These are phyloP conservation scores for Erucastrum elatum DNA, from an alignment of 345 rosid species.

Conservation along the genomic window DNA sequence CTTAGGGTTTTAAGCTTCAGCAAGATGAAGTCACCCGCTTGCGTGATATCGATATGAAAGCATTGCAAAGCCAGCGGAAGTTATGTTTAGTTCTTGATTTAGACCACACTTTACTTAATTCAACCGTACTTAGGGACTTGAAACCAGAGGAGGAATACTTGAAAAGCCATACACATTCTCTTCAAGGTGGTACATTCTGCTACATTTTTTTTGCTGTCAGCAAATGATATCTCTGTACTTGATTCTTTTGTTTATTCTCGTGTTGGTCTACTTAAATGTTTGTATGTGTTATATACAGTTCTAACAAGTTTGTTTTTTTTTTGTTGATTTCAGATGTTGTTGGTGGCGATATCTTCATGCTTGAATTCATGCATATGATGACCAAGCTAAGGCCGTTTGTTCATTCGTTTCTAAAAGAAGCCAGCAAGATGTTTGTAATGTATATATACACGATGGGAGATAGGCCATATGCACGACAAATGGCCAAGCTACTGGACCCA, in stretches of 20 bases:
- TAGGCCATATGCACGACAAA: slow-evolving; percentile 71
- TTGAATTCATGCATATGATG: slow-evolving; percentile 79
- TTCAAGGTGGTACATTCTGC: slow-evolving; percentile 55
- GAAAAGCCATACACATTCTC: slow-evolving; percentile 61
- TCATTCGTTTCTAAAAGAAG: slow-evolving; percentile 75
- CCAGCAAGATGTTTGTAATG: slow-evolving; percentile 84
- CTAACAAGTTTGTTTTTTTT: background rate
- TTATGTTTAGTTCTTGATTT: slow-evolving; percentile 83
- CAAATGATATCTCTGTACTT: background rate
- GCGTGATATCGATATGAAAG: slow-evolving; percentile 61
- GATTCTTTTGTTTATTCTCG: background rate
- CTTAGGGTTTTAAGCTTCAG: slow-evolving; percentile 71
- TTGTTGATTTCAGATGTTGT: slow-evolving; percentile 49
- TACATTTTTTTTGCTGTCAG: background rate
- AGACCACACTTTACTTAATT: slow-evolving; percentile 89
- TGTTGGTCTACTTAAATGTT: background rate
- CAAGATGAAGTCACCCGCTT: slow-evolving; percentile 68
- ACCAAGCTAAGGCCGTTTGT: slow-evolving; percentile 89
- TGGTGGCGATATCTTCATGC: slow-evolving; percentile 69
- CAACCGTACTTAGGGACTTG: slow-evolving; percentile 62
- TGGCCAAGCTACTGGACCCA: slow-evolving; percentile 93
- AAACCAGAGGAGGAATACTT: slow-evolving; percentile 75
- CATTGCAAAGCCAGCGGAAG: slow-evolving; percentile 56
- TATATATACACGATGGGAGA: slow-evolving; percentile 96
- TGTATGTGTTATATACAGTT: background rate